Percentiles rank a stretch among this genome's conserved stretches.
Conservation (phyloP, 768 basidiomycete genomes). For the Suillus brevipes region DNA sequence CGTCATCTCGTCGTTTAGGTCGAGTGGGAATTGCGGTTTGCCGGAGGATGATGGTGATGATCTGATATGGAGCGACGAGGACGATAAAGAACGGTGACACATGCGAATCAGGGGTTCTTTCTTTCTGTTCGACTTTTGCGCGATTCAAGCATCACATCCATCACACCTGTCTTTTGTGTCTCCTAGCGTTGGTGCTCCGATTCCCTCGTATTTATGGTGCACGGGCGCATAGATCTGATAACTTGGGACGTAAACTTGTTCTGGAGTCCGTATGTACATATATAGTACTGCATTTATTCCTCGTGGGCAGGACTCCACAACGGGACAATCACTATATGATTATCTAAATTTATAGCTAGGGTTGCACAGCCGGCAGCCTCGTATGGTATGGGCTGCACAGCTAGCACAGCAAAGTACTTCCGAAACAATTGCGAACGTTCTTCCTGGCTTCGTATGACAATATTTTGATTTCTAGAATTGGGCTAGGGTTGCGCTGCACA, state of each 20-base stretch:
- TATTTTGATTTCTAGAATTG: too few relatives aligned
- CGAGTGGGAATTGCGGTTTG: slow-evolving; percentile 44
- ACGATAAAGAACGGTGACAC: slow-evolving; percentile 27
- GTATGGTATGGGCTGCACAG: too few relatives aligned
- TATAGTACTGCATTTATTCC: not conserved
- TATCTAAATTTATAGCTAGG: too few relatives aligned
- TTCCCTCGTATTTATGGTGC: not conserved
- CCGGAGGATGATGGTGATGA: slow-evolving; percentile 55
- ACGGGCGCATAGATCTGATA: not conserved
- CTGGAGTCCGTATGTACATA: too few relatives aligned
- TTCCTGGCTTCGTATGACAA: too few relatives aligned
- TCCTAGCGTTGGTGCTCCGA: not conserved
- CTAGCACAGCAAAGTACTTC: too few relatives aligned
- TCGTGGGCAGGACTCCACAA: not conserved
- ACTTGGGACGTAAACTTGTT: not conserved
- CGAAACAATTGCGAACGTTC: too few relatives aligned
- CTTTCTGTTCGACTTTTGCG: too few relatives aligned
- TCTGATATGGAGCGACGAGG: slow-evolving; percentile 53
- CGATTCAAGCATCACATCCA: too few relatives aligned
- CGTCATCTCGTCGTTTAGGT: slow-evolving; percentile 16
- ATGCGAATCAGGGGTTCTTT: not conserved
- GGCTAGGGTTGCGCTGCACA: too few relatives aligned
- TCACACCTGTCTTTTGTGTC: too few relatives aligned
- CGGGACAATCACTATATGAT: not conserved
- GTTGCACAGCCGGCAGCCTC: too few relatives aligned